A percentile compares a stretch with the other conserved stretches of the same genome.
Conservation (phyloP, 352 stramenopile species). For the Peronospora tabacina region DNA sequence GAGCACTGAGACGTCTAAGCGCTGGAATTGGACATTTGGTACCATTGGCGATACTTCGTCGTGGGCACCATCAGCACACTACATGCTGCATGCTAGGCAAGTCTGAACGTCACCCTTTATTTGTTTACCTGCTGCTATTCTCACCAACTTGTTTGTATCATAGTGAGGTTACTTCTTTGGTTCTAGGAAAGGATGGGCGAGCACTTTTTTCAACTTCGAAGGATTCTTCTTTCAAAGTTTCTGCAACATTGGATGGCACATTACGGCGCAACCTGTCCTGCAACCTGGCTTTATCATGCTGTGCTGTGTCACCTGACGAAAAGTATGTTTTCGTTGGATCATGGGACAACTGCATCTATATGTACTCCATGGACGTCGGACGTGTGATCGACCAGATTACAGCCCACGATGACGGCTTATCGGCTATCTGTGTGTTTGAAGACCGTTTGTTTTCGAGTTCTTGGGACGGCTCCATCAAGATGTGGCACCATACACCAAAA, state of each 20-base stretch:
- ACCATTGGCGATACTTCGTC: slow-evolving; percentile 37
- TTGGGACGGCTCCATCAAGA: slow-evolving; percentile 71
- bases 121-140: neutral
- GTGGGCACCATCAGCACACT: slow-evolving; percentile 57
- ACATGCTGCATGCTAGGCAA: slow-evolving; percentile 66
- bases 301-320: slow-evolving; percentile 70
- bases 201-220: slow-evolving; percentile 68
- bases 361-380: slow-evolving; percentile 81
- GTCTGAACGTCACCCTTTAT: slow-evolving; percentile 4
- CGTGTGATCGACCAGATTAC: slow-evolving; percentile 75
- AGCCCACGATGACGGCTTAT: slow-evolving; percentile 72
- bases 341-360: slow-evolving; percentile 81
- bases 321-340: slow-evolving; percentile 81
- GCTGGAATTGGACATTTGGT: slow-evolving; percentile 71
- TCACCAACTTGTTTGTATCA: slow-evolving; percentile 2
- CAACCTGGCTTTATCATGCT: slow-evolving; percentile 70
- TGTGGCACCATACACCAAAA: slow-evolving; percentile 69
- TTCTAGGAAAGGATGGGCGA: slow-evolving; percentile 48
- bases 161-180: slow-evolving; percentile 66
- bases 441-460: slow-evolving; percentile 67
- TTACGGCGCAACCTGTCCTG: slow-evolving; percentile 64
- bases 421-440: slow-evolving; percentile 66
- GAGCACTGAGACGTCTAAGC: slow-evolving; percentile 49
- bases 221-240: slow-evolving; percentile 74
- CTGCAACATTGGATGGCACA: slow-evolving; percentile 53